Evolutionary conservation across 176 grass and related monocot genomes (phyloP).

Genomic region (Carex kokanica): DNA sequence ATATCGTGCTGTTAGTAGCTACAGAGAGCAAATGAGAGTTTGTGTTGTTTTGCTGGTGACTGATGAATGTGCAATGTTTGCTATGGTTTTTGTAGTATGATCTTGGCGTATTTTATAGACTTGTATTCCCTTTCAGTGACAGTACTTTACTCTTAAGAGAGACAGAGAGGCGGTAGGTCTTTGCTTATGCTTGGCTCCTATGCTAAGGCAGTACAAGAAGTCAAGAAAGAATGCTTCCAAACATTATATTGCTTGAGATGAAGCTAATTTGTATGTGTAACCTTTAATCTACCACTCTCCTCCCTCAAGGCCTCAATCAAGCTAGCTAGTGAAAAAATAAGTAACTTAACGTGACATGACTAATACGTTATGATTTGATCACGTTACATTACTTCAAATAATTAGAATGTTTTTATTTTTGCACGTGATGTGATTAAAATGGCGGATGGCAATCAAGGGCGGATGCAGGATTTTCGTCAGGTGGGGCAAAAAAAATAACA

Average conservation of each 20-base stretch:
- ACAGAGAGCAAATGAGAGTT: constrained; percentile 13
- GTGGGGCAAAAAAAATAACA: no score
- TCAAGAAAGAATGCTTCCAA: constrained; percentile 47
- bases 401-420: no score
- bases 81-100: background rate
- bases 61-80: constrained; percentile 16
- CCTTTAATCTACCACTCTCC: background rate
- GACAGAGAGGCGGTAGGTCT: constrained; percentile 7
- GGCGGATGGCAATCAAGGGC: no score
- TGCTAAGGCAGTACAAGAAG: constrained; percentile 58
- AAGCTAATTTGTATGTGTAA: constrained; percentile 3
- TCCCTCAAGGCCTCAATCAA: background rate
- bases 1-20: constrained; percentile 26
- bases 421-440: no score
- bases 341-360: no score
- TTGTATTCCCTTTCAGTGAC: background rate
- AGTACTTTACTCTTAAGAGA: constrained; percentile 7
- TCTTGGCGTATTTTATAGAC: background rate
- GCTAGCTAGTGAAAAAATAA: background rate
- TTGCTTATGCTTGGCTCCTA: constrained; percentile 54
- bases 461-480: no score
- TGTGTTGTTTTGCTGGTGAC: constrained; percentile 23
- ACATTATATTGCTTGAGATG: constrained; percentile 54
- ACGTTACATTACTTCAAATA: no score
- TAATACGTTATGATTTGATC: no score